phyloP scores from a whole-genome alignment of 345 rosid species.

The Ceriops tagal region DNA sequence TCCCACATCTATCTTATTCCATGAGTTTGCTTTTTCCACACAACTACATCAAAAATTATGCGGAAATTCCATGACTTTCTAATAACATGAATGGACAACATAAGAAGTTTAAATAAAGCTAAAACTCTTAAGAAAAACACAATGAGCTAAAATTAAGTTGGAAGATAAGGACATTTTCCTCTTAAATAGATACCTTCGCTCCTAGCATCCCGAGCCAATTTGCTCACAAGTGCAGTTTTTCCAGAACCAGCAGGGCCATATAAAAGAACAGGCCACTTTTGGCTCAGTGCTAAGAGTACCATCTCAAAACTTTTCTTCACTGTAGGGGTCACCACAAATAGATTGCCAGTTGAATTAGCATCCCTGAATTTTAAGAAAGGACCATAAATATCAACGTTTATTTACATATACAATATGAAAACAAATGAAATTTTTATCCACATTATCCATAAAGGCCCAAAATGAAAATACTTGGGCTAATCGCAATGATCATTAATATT shows the following conservation, averaged over 20 bases:
- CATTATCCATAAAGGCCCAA: neutral
- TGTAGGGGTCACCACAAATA: conserved; percentile 60
- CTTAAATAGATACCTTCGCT: conserved; percentile 53
- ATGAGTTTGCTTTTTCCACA: no score
- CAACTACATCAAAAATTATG: no score
- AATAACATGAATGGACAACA: no score
- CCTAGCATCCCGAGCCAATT: conserved; percentile 66
- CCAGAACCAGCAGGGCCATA: conserved; percentile 91
- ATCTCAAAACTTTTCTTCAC: conserved; percentile 69
- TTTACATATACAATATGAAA: neutral
- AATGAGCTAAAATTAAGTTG: neutral
- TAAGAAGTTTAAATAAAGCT: no score
- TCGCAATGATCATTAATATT: no score
- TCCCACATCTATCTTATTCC: no score
- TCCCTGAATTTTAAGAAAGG: conserved; percentile 45
- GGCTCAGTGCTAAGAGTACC: conserved; percentile 72
- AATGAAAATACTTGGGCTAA: neutral
- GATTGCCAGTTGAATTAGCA: conserved; percentile 40
- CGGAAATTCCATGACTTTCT: no score
- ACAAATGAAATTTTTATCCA: neutral
- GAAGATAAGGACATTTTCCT: neutral
- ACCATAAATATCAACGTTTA: neutral
- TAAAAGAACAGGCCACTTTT: conserved; percentile 90
- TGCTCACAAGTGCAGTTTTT: conserved; percentile 79
- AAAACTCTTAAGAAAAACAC: no score